phyloP scores from a whole-genome alignment of 768 basidiomycete genomes.

The Botryobasidium botryosum region DNA sequence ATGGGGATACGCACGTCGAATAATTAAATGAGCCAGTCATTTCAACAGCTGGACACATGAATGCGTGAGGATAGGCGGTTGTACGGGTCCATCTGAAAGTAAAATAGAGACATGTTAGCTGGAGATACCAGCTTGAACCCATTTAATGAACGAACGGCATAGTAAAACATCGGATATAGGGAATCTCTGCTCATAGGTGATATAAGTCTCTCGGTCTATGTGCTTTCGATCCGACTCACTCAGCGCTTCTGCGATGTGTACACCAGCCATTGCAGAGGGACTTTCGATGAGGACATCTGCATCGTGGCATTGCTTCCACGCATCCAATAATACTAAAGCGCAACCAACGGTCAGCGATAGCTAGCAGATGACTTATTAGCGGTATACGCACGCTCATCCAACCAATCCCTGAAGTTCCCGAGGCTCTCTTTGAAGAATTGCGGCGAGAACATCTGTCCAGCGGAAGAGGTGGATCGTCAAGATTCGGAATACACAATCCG shows the following conservation, averaged over 20 bases:
- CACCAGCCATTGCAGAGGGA: constrained; percentile 52
- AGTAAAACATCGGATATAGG: constrained; percentile 48
- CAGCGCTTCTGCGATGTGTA: constrained; percentile 54
- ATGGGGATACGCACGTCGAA: constrained; percentile 12
- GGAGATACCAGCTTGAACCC: background rate
- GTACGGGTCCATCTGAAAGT: constrained; percentile 23
- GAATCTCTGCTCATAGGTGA: constrained; percentile 31
- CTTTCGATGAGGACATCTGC: constrained; percentile 51
- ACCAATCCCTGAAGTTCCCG: constrained; percentile 44
- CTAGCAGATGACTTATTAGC: constrained; percentile 1
- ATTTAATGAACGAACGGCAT: constrained; percentile 30
- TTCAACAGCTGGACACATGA: constrained; percentile 45
- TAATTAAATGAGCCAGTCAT: constrained; percentile 39
- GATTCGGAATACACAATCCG: background rate
- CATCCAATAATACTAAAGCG: constrained; percentile 34
- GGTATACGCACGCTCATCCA: constrained; percentile 37
- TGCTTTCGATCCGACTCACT: constrained; percentile 21
- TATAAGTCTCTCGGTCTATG: constrained; percentile 1
- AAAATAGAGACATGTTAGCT: constrained; percentile 11
- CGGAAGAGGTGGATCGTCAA: background rate
- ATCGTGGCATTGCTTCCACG: constrained; percentile 46
- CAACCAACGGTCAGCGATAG: background rate
- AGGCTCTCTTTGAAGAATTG: constrained; percentile 52
- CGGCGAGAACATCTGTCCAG: constrained; percentile 46
- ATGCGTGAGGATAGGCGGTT: constrained; percentile 44